A percentile compares a stretch with the other conserved stretches of the same genome.
phyloP scores from a whole-genome alignment of 2,329 filamentous ascomycete genomes.

The Lasiodiplodia citricola region DNA sequence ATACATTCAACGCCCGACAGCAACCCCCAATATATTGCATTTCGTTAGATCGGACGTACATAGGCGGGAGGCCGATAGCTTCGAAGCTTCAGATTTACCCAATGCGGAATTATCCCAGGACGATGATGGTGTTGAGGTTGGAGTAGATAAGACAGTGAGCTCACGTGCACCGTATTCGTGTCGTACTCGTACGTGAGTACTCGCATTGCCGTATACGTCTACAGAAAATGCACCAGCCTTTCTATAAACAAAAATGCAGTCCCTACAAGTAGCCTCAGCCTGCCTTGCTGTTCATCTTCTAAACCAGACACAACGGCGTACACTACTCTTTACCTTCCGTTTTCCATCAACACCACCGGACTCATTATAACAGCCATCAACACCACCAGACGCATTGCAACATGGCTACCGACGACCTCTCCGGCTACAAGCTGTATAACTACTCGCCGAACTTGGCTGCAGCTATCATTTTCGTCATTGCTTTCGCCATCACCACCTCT shows the following conservation, averaged over 20 bases:
- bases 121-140: not conserved
- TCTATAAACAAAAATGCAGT: not conserved
- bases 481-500: slow-evolving; percentile 37
- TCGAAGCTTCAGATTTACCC: not conserved
- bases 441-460: slow-evolving; percentile 38
- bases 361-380: not conserved
- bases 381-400: not conserved
- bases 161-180: slow-evolving; percentile 1
- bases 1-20: not conserved
- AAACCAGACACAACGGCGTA: not conserved
- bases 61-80: not conserved
- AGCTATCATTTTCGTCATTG: slow-evolving; percentile 38
- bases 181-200: slow-evolving; percentile 1
- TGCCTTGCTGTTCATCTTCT: not conserved
- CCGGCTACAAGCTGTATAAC: slow-evolving; percentile 34
- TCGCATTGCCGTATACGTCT: not conserved
- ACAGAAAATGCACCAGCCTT: not conserved
- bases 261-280: not conserved
- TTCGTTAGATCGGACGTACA: not conserved
- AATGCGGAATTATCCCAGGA: not conserved
- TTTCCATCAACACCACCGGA: not conserved
- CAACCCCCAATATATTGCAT: not conserved
- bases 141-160: no score
- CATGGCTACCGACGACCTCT: slow-evolving; percentile 4
- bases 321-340: not conserved